Percentiles rank a stretch among this genome's conserved stretches.
Evolutionary conservation across 257 asterid genomes (phyloP).

Genomic region (Solanum sejunctum): DNA sequence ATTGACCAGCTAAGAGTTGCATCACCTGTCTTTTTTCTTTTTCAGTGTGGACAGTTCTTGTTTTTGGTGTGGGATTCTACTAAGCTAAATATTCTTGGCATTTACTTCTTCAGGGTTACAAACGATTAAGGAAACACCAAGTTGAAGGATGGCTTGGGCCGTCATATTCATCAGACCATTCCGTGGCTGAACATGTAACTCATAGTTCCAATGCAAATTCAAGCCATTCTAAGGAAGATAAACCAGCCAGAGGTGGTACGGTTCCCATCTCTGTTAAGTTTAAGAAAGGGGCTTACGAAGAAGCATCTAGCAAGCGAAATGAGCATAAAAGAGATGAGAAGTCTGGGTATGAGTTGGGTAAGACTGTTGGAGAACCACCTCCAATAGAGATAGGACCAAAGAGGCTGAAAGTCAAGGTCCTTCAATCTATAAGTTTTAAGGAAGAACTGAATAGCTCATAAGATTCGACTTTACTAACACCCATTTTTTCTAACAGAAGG

Average conservation of each 20-base stretch:
- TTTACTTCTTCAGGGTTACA: conserved; percentile 1
- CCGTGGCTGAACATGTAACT: background rate
- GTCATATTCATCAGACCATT: background rate
- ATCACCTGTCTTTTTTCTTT: background rate
- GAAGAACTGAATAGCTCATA: background rate
- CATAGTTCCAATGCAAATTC: background rate
- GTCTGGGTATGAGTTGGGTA: background rate
- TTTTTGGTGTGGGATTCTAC: background rate
- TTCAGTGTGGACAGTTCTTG: background rate
- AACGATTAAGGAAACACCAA: conserved; percentile 1
- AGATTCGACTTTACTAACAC: background rate
- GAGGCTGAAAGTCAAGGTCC: conserved; percentile 7
- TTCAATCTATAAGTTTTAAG: background rate
- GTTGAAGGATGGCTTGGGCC: background rate
- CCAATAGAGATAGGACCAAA: conserved; percentile 7
- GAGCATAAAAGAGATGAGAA: background rate
- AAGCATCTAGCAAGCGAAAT: background rate
- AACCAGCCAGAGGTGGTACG: background rate
- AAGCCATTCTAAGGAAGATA: background rate
- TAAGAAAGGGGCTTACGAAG: background rate
- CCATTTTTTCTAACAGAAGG: background rate
- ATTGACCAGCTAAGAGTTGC: background rate
- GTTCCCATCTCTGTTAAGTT: background rate
- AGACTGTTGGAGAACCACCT: background rate
- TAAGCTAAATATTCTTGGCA: background rate